Percentiles rank a stretch among this genome's conserved stretches.
Conservation (phyloP, 768 basidiomycete genomes). For the Auricularia sp. region DNA sequence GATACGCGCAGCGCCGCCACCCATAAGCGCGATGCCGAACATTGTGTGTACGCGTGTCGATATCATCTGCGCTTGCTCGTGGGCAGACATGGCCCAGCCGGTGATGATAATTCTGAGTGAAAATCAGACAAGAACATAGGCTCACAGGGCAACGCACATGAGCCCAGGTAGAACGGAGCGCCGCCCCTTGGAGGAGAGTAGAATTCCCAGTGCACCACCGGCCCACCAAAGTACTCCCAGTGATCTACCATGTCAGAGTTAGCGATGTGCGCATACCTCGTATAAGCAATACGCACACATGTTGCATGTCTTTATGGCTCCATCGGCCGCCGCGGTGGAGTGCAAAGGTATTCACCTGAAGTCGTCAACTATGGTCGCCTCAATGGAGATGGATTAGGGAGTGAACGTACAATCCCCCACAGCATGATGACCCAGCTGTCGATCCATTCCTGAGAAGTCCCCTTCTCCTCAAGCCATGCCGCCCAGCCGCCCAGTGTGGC, state of each 20-base stretch:
- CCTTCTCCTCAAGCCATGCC: constrained; percentile 13
- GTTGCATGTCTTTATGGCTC: constrained; percentile 92
- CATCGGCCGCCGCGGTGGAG: constrained; percentile 74
- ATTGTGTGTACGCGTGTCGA: constrained; percentile 76
- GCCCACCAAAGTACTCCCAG: constrained; percentile 81
- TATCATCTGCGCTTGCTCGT: constrained; percentile 73
- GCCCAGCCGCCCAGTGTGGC: background rate
- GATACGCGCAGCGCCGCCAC: constrained; percentile 70
- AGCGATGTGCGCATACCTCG: too few species aligned
- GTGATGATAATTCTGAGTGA: constrained; percentile 66
- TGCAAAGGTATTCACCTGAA: constrained; percentile 74
- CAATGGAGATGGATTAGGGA: too few species aligned
- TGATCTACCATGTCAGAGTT: constrained; percentile 31
- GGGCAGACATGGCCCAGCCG: constrained; percentile 90
- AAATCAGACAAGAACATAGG: background rate
- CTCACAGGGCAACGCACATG: constrained; percentile 40
- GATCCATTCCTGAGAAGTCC: constrained; percentile 25
- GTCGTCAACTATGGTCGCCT: background rate
- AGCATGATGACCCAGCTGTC: constrained; percentile 26
- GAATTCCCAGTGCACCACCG: constrained; percentile 82
- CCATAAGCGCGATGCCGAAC: constrained; percentile 80
- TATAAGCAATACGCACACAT: constrained; percentile 48
- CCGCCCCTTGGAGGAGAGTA: constrained; percentile 66
- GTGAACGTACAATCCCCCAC: constrained; percentile 16
- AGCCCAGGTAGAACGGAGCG: constrained; percentile 72